Conservation (phyloP, 192 early-diverging fungal species). For the Geosiphon pyriformis region DNA sequence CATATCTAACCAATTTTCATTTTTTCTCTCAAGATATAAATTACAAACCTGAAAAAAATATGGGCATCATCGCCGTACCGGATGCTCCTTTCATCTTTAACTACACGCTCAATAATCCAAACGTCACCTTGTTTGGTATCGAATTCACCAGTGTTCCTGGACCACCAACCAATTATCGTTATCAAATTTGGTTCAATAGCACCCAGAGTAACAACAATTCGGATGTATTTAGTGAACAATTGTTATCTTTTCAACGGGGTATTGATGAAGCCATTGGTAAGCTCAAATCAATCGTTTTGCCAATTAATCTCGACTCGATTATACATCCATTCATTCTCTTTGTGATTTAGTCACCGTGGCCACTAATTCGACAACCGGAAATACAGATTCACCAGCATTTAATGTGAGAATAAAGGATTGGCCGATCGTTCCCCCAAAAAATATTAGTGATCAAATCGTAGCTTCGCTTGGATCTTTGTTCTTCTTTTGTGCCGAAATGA, state of each 20-base stretch:
- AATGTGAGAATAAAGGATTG: slow-evolving; percentile 62
- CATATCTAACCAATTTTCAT: slow-evolving; percentile 16
- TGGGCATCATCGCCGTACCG: slow-evolving; percentile 53
- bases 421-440: slow-evolving; percentile 52
- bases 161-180: slow-evolving; percentile 52
- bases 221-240: slow-evolving; percentile 56
- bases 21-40: slow-evolving; percentile 28
- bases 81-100: slow-evolving; percentile 59
- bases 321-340: neutral
- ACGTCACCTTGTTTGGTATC: slow-evolving; percentile 59
- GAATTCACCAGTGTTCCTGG: slow-evolving; percentile 34
- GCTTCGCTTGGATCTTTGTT: slow-evolving; percentile 49
- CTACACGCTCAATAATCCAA: slow-evolving; percentile 62
- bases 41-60: slow-evolving; percentile 23
- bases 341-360: slow-evolving; percentile 14
- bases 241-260: slow-evolving; percentile 55
- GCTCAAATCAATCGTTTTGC: neutral
- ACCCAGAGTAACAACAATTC: slow-evolving; percentile 49
- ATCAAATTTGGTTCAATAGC: slow-evolving; percentile 75
- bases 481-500: slow-evolving; percentile 54
- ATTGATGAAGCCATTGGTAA: slow-evolving; percentile 63
- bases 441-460: slow-evolving; percentile 54
- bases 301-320: neutral
- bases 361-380: slow-evolving; percentile 14
- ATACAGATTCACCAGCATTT: slow-evolving; percentile 29